phyloP scores from a whole-genome alignment of 495 filamentous ascomycete species.

The Cairneyella variabilis region DNA sequence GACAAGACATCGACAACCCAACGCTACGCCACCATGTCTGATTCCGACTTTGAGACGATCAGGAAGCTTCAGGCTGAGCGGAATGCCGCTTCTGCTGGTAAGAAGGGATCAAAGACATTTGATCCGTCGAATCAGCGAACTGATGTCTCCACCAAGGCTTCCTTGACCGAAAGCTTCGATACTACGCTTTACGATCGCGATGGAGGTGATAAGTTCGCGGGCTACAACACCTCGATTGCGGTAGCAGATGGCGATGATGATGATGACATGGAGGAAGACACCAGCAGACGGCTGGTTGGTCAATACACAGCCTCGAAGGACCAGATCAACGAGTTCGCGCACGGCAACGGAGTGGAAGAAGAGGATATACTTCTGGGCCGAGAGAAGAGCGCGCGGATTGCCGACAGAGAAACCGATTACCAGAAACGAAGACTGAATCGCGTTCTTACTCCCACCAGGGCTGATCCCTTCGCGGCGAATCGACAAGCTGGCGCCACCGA shows the following conservation, averaged over 20 bases:
- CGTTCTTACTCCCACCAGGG: slow-evolving; percentile 80
- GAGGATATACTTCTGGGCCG: slow-evolving; percentile 84
- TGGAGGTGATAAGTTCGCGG: slow-evolving; percentile 77
- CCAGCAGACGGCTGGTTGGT: slow-evolving; percentile 76
- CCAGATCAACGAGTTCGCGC: slow-evolving; percentile 93
- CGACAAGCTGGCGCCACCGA: slow-evolving; percentile 60
- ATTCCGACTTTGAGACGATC: slow-evolving; percentile 80
- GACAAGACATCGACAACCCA: not conserved
- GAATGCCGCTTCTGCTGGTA: slow-evolving; percentile 75
- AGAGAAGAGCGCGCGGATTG: slow-evolving; percentile 86
- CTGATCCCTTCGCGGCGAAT: slow-evolving; percentile 82
- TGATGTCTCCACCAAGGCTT: slow-evolving; percentile 89
- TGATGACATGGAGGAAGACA: slow-evolving; percentile 77
- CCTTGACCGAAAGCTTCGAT: slow-evolving; percentile 92
- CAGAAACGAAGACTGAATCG: slow-evolving; percentile 93
- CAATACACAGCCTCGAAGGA: slow-evolving; percentile 92
- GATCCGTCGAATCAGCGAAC: slow-evolving; percentile 83
- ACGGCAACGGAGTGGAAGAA: slow-evolving; percentile 79
- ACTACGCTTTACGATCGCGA: slow-evolving; percentile 86
- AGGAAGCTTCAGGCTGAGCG: slow-evolving; percentile 86
- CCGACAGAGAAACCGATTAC: slow-evolving; percentile 93
- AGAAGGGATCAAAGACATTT: slow-evolving; percentile 85
- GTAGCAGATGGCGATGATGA: slow-evolving; percentile 79
- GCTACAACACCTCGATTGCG: slow-evolving; percentile 87
- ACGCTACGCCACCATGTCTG: slow-evolving; percentile 41